Base-by-base conservation (phyloP, 345 rosid genomes). In the Populus pruinosa region DNA sequence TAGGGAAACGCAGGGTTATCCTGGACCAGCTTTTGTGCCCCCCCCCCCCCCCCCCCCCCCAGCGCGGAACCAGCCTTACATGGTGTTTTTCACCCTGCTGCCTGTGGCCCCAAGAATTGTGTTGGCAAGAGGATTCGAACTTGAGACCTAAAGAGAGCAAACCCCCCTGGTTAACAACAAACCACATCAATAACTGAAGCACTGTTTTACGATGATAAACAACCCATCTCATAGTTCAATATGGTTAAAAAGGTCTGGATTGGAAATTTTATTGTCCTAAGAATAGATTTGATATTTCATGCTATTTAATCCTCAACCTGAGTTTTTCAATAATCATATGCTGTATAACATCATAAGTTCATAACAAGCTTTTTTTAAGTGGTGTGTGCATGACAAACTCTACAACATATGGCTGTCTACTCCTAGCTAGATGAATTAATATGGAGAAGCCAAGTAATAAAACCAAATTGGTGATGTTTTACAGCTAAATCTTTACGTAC, bases 401-500 rank as follows among this genome's bases (percentile, higher is more conserved):
- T 65, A 36, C 62, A 27, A 8, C 55, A 71, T 38, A 63, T 13
- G 20, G 11, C 29, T 33, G 20, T 6, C 29, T 33, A 49, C 20
- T 67, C 29, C 27, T 21, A 63, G 73, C 20, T 50, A 50, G 72
- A 53, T 23, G n/a, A 29, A 33, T 49, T 44, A n/a, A 56, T 11
- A 25, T 53, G 38, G 10, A 69, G 50, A 62, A 43, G 72, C 79
- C 44, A 64, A 53, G 72, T 61, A 73, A 69, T 21, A 35, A 38
- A 39, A 56, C 8, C 41, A 71, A 47, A 67, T 38, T 35, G 20
- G 31, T 72, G 50, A 64, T 71, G 69, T 35, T 74, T 56, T 47
- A 9, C 16, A 76, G 49, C 39, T 55, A 65, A 18, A 69, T 47
- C 43, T 79, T 18, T 73, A 77, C 84, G 55, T 87, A 96, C 99